phyloP scores from a whole-genome alignment of 768 basidiomycete genomes.

The Xerocomellus chrysenteron region DNA sequence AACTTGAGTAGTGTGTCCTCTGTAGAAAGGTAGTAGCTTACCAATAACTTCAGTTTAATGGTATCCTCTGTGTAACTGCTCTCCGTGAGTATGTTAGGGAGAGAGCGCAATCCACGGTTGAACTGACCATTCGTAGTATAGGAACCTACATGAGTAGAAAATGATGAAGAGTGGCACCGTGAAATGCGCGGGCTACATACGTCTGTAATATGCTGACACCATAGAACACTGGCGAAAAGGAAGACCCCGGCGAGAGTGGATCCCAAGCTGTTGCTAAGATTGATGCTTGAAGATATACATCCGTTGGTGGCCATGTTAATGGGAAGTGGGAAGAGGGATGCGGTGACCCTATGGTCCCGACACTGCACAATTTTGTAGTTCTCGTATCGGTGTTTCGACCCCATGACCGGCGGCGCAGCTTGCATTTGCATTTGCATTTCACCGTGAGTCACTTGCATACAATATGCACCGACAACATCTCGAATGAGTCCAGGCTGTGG shows the following conservation, averaged over 20 bases:
- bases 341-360: not conserved
- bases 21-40: not conserved
- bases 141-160: conserved; percentile 13
- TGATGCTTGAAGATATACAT: not conserved
- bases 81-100: not conserved
- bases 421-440: no score
- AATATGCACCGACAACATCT: no score
- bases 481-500: no score
- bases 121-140: conserved; percentile 27
- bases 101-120: not conserved
- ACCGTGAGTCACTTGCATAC: no score
- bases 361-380: conserved; percentile 12
- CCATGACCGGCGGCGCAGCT: not conserved
- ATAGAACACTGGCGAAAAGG: not conserved
- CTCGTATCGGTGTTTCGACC: not conserved
- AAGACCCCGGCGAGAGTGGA: conserved; percentile 21
- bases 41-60: conserved; percentile 14
- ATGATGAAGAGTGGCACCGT: not conserved
- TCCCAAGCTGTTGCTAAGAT: conserved; percentile 24
- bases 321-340: no score
- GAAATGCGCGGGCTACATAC: not conserved
- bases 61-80: no score
- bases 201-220: no score
- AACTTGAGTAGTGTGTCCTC: not conserved
- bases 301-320: conserved; percentile 10